Conservation (phyloP, 169 alveolate genomes). For the Blepharisma undulans region DNA sequence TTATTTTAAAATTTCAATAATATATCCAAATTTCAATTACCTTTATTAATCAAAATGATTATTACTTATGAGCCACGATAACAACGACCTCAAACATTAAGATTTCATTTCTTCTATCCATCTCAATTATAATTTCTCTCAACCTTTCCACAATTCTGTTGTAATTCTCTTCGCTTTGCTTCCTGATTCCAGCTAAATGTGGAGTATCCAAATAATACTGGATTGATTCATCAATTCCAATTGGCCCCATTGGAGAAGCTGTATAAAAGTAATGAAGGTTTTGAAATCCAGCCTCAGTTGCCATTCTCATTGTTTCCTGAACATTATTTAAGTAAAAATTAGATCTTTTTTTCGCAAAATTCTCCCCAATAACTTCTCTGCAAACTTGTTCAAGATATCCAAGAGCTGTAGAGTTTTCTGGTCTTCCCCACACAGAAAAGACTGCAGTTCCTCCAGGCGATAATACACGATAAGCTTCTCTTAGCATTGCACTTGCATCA, state of each 20-base stretch:
- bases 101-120: background rate
- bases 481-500: background rate
- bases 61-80: background rate
- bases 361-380: background rate
- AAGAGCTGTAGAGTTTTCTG: constrained; percentile 21
- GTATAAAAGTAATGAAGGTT: background rate
- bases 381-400: background rate
- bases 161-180: background rate
- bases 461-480: constrained; percentile 31
- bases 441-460: constrained; percentile 32
- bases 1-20: too few relatives aligned
- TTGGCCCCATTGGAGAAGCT: background rate
- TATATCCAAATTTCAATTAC: background rate
- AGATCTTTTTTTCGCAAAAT: background rate
- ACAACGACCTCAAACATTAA: background rate
- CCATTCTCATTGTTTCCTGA: background rate
- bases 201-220: background rate
- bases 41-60: background rate
- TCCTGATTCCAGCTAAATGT: background rate
- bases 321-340: background rate
- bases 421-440: constrained; percentile 62
- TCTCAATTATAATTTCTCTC: background rate
- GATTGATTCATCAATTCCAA: background rate
- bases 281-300: background rate
- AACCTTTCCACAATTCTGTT: background rate